Percentiles rank a stretch among this genome's conserved stretches.
Conservation (phyloP, 1,139 yeast genomes). For the Suhomyces yuchorum region DNA sequence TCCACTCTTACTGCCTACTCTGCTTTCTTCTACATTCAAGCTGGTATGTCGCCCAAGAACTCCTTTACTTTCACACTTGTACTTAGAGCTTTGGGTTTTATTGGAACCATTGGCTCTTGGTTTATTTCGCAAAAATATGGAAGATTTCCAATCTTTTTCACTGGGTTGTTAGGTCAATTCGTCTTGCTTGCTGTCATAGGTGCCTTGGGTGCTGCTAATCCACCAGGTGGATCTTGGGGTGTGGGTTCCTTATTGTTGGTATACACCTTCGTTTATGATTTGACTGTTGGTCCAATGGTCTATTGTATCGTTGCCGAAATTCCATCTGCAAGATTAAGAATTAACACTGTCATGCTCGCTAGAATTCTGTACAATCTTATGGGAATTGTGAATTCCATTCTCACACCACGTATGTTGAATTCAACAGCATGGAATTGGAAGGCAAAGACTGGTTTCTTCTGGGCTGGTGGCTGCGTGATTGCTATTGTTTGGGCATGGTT, state of each 20-base stretch:
- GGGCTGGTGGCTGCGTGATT: conserved; percentile 50
- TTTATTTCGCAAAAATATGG: conserved; percentile 48
- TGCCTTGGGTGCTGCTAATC: conserved; percentile 32
- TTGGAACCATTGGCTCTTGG: conserved; percentile 57
- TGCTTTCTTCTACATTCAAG: conserved; percentile 55
- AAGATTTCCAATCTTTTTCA: conserved; percentile 49
- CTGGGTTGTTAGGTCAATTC: conserved; percentile 42
- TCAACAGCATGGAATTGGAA: conserved; percentile 60
- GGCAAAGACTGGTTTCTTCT: conserved; percentile 61
- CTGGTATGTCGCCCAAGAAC: conserved; percentile 44
- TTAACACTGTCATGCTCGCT: conserved; percentile 58
- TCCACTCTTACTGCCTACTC: conserved; percentile 55
- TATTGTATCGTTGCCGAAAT: conserved; percentile 61
- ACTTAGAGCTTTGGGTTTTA: conserved; percentile 50
- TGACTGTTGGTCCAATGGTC: conserved; percentile 59
- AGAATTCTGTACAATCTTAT: conserved; percentile 50
- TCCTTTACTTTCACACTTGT: conserved; percentile 52
- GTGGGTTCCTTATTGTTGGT: conserved; percentile 51
- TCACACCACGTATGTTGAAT: conserved; percentile 62
- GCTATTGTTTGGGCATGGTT: conserved; percentile 50
- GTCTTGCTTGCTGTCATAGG: conserved; percentile 49
- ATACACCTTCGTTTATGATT: conserved; percentile 53
- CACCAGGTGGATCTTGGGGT: conserved; percentile 43
- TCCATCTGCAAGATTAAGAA: conserved; percentile 56
- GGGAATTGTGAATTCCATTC: conserved; percentile 45